Evolutionary conservation across 805 yeast genomes (phyloP).

Genomic region (Diddensiella santjacobensis): DNA sequence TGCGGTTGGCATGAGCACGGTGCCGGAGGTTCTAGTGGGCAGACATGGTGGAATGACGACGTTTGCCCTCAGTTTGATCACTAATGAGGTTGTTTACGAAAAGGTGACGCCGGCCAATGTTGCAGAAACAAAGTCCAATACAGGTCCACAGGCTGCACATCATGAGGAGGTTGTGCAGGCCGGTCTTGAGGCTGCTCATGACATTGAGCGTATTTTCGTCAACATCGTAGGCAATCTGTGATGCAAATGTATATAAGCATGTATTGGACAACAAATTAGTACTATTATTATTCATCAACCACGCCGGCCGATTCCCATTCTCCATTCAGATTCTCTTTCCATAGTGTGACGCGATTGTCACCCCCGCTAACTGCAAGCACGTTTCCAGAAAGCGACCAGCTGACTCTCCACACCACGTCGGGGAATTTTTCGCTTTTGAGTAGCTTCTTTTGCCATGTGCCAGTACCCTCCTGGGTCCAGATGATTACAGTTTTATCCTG

Average conservation of each 20-base stretch:
- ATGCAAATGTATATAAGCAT: background rate
- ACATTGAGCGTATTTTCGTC: constrained; percentile 49
- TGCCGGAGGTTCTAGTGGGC: constrained; percentile 91
- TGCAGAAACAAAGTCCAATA: constrained; percentile 37
- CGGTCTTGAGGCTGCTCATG: constrained; percentile 75
- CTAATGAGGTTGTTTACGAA: constrained; percentile 73
- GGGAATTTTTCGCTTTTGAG: constrained; percentile 81
- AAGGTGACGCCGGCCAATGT: constrained; percentile 35
- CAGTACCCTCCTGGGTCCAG: constrained; percentile 80
- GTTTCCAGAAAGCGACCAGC: constrained; percentile 96
- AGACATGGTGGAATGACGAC: constrained; percentile 82
- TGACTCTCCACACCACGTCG: constrained; percentile 96
- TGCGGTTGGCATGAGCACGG: constrained; percentile 97
- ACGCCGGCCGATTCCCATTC: constrained; percentile 98
- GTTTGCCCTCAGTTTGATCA: constrained; percentile 79
- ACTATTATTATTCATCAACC: constrained; percentile 62
- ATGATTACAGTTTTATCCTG: constrained; percentile 93
- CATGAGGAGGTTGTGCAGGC: constrained; percentile 89
- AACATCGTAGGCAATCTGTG: constrained; percentile 5
- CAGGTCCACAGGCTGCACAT: constrained; percentile 63
- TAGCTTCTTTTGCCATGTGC: constrained; percentile 75
- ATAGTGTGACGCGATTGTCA: constrained; percentile 89
- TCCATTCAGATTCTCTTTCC: constrained; percentile 93
- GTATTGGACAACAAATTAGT: background rate
- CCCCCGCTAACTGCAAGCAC: constrained; percentile 94